Evolutionary conservation across 108 stramenopile genomes (phyloP), one percentile per base, ranked within the genome.

Genomic region (Cyclotella choctawhatcheeana): DNA sequence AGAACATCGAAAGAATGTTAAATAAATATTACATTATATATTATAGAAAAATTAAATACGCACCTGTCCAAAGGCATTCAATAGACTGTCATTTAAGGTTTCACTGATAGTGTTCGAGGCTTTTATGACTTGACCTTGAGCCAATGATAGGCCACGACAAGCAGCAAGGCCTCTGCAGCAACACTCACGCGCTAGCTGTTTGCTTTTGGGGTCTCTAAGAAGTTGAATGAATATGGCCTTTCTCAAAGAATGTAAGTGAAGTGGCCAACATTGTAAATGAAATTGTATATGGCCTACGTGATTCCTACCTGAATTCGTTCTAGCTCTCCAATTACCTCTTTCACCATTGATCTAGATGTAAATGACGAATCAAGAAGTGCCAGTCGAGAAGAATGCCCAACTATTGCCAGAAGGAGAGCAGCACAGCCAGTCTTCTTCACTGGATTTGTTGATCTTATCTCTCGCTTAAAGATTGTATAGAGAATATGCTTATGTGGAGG

Each of bases 41-140:
- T n/a, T n/a, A n/a, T n/a, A n/a, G n/a, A n/a, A n/a, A n/a, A n/a
- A n/a, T n/a, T n/a, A n/a, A n/a, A n/a, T n/a, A n/a, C n/a, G n/a
- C n/a, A n/a, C n/a, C n/a, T 88, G 84, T 13, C 94, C 91, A 79
- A 95, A 95, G 17, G 91, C 89, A 24, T 81, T 60, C 21, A 95
- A 74, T 17, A 95, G 70, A 13, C 73, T 58, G 4, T 62, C 67
- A 69, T 88, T 88, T 37, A 93, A 60, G 5, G 67, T 75, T 2
- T 81, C 82, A 27, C 34, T 40, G 8, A 48, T 4, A 64, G 16
- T 24, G 16, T 30, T 25, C 6, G 43, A 24, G 4, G 32, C 24
- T 61, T 65, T 47, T 43, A 17, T 20, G 17, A 3, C 77, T 13
- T 58, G 45, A 5, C 24, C 13, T 40, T n/a, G n/a, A n/a, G 60